These are phyloP conservation scores for Linnemannia hyalina DNA, from an alignment of 192 early-diverging fungal species.

Conservation along the genomic window DNA sequence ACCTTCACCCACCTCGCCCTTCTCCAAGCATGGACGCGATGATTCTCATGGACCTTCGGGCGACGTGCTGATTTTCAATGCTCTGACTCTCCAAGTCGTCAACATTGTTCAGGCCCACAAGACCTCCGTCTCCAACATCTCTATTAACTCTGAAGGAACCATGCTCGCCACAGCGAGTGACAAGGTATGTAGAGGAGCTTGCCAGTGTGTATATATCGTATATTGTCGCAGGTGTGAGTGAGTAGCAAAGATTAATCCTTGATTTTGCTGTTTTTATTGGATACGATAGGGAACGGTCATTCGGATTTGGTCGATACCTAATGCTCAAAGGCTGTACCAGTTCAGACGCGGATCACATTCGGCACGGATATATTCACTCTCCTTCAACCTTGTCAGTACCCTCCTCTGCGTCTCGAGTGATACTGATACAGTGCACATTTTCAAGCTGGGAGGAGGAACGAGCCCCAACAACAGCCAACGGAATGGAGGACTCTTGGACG, in stretches of 20 bases:
- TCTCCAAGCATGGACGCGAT: constrained; percentile 60
- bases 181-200: constrained; percentile 67
- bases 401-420: constrained; percentile 87
- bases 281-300: constrained; percentile 87
- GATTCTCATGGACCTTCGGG: constrained; percentile 67
- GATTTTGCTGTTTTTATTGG: neutral
- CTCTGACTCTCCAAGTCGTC: constrained; percentile 84
- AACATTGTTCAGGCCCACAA: constrained; percentile 97
- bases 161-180: constrained; percentile 95
- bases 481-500: constrained; percentile 7
- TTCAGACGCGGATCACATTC: constrained; percentile 94
- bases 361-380: constrained; percentile 89
- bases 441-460: constrained; percentile 61
- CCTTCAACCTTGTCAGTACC: constrained; percentile 81
- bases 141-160: constrained; percentile 89
- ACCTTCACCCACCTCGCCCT: constrained; percentile 69
- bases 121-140: constrained; percentile 83
- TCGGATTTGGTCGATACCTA: constrained; percentile 89
- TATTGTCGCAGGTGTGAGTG: neutral
- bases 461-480: neutral
- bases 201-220: no score
- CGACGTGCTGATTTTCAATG: constrained; percentile 93
- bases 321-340: constrained; percentile 87
- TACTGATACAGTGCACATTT: constrained; percentile 96
- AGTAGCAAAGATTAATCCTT: neutral